Evolutionary conservation across 2,329 filamentous ascomycete genomes (phyloP), one percentile per base, ranked within the genome.

Genomic region (Proliferodiscus dingleyae): DNA sequence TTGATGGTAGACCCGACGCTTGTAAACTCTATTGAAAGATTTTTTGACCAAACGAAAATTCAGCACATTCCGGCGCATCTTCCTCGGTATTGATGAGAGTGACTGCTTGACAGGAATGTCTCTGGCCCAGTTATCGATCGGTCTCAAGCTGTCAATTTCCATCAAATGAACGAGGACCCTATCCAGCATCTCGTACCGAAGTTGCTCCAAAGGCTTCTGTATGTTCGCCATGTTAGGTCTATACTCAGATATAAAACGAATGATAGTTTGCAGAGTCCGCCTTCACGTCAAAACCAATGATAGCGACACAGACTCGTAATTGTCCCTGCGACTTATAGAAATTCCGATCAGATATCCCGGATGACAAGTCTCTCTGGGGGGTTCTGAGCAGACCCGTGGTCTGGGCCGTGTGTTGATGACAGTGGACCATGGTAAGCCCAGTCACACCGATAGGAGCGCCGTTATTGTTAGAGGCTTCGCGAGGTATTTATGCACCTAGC

Each of bases 401-500:
- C 11, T 37, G 34, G 34, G n/a, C 34, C 34, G 6, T 22, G 10
- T 21, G 16, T 13, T 13, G 19, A 18, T 37, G 19, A 15, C 34
- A 37, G 19, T n/a, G 13, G 11, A 33, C 39, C 39, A 41, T 23
- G 26, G 28, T 41, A 23, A 41, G 16, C 11, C 28, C 28, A 41
- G 21, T 18, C 39, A 32, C 39, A 41, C 39, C 28, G 13, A 32
- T 34, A 33, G 9, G 23, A 22, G 11, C 26, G 26, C 26, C n/a
- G 4, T 24, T 41, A 33, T 33, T n/a, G 29, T 18, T 32, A 21
- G 39, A 41, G 26, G 19, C 22, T 13, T 18, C 22, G 24, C 33
- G 44, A 26, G 44, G 37, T 26, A 42, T 34, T 46, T 42, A 46
- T 46, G 44, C 44, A 34, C 42, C 19, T 15, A 42, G 23, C 15